These are phyloP conservation scores for Hypoxylon sp. DNA, from an alignment of 2,329 filamentous ascomycete species.

Conservation along the genomic window DNA sequence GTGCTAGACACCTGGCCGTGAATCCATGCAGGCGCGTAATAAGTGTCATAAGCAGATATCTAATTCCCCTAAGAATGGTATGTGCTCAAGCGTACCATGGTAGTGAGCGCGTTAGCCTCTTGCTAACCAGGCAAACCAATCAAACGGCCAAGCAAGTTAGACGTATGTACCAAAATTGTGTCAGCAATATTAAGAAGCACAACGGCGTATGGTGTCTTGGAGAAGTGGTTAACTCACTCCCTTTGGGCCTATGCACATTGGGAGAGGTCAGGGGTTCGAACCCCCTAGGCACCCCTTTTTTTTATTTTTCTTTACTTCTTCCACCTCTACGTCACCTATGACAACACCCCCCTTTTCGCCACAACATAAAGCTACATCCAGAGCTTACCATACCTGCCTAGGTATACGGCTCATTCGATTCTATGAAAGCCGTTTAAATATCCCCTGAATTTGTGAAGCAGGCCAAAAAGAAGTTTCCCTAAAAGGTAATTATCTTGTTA, in stretches of 20 bases:
- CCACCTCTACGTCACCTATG: no score
- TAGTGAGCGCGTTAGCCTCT: neutral
- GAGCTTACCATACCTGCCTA: no score
- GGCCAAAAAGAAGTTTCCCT: no score
- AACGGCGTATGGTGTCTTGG: conserved; percentile 30
- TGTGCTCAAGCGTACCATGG: neutral
- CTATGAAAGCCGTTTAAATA: no score
- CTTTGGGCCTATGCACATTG: conserved; percentile 22
- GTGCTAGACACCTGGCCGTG: neutral
- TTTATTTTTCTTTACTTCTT: no score
- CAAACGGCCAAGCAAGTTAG: neutral
- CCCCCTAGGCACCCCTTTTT: conserved; percentile 12
- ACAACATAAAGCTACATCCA: no score
- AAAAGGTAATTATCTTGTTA: no score
- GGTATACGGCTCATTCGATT: no score
- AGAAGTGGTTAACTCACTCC: conserved; percentile 42
- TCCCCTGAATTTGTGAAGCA: no score
- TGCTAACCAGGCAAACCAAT: neutral
- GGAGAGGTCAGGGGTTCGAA: conserved; percentile 41
- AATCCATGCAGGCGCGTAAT: neutral
- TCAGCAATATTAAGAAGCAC: neutral
- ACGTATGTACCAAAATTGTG: neutral
- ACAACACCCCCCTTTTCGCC: no score
- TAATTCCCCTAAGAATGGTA: neutral
- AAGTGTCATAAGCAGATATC: neutral